A percentile compares a stretch with the other conserved stretches of the same genome.
phyloP scores from a whole-genome alignment of 2,329 filamentous ascomycete species.

The Ceratocystis ficicola region DNA sequence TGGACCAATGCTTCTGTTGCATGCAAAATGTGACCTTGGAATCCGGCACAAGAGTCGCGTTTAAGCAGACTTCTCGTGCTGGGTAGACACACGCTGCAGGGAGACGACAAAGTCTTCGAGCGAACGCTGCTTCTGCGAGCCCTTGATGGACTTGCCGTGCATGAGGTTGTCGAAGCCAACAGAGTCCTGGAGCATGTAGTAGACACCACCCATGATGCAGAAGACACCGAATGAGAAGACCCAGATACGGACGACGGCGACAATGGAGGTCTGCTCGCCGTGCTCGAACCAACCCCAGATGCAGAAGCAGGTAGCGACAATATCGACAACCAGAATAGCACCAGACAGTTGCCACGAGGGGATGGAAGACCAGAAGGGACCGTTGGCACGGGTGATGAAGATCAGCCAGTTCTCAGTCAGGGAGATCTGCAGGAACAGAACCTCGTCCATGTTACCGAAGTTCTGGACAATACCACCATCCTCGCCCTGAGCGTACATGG shows the following conservation, averaged over 20 bases:
- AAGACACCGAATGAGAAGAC: conserved; percentile 85
- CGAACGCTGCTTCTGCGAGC: conserved; percentile 68
- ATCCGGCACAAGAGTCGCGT: conserved; percentile 22
- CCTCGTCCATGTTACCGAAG: conserved; percentile 66
- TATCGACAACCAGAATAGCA: conserved; percentile 69
- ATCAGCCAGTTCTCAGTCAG: conserved; percentile 94
- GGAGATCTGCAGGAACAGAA: conserved; percentile 81
- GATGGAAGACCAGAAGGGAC: conserved; percentile 80
- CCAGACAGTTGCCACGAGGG: conserved; percentile 74
- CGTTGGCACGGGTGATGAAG: conserved; percentile 88
- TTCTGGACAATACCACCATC: conserved; percentile 82
- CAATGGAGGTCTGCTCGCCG: conserved; percentile 56
- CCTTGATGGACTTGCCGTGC: conserved; percentile 77
- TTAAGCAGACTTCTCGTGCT: conserved; percentile 80
- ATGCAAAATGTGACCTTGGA: background rate
- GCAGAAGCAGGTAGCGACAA: conserved; percentile 74
- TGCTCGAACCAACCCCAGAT: conserved; percentile 70
- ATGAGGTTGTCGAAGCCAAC: conserved; percentile 80
- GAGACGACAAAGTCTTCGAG: conserved; percentile 87
- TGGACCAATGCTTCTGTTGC: conserved; percentile 15
- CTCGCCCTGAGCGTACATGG: conserved; percentile 55
- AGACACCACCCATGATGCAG: conserved; percentile 62
- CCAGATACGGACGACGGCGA: conserved; percentile 80
- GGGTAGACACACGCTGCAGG: conserved; percentile 77
- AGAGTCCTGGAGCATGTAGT: conserved; percentile 70